Percentiles rank a stretch among this genome's conserved stretches.
Conservation (phyloP, 805 yeast genomes). For the Starmera pachycereana region DNA sequence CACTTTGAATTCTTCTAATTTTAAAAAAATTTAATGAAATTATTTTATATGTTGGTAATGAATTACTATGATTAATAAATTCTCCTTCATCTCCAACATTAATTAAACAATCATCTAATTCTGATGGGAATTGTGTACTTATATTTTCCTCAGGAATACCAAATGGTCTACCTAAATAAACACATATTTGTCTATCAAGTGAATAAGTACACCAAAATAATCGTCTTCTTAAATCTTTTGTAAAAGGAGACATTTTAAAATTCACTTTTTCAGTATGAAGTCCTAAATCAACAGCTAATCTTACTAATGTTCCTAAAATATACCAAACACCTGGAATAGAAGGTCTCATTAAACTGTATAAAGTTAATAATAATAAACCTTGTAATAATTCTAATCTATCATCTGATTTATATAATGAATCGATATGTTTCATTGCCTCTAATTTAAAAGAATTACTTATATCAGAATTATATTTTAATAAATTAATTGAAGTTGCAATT, state of each 20-base stretch:
- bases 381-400: slow-evolving; percentile 67
- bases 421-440: slow-evolving; percentile 52
- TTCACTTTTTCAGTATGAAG: slow-evolving; percentile 56
- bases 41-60: slow-evolving; percentile 52
- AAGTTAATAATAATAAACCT: slow-evolving; percentile 55
- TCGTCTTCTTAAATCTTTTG: slow-evolving; percentile 60
- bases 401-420: slow-evolving; percentile 42
- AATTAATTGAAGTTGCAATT: slow-evolving; percentile 66
- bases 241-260: slow-evolving; percentile 37
- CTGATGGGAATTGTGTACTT: slow-evolving; percentile 60
- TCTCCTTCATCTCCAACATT: slow-evolving; percentile 27
- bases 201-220: slow-evolving; percentile 87
- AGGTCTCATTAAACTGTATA: slow-evolving; percentile 81
- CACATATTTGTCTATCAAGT: slow-evolving; percentile 76
- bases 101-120: slow-evolving; percentile 63
- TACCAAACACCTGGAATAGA: slow-evolving; percentile 93
- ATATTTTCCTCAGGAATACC: slow-evolving; percentile 81
- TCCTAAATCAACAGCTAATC: slow-evolving; percentile 78
- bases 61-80: slow-evolving; percentile 26
- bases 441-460: slow-evolving; percentile 62
- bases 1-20: slow-evolving; percentile 67
- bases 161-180: slow-evolving; percentile 79
- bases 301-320: slow-evolving; percentile 66
- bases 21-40: slow-evolving; percentile 59
- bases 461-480: slow-evolving; percentile 52